Conservation (phyloP, 331 rosid genomes). For the Rosa hybrid region DNA sequence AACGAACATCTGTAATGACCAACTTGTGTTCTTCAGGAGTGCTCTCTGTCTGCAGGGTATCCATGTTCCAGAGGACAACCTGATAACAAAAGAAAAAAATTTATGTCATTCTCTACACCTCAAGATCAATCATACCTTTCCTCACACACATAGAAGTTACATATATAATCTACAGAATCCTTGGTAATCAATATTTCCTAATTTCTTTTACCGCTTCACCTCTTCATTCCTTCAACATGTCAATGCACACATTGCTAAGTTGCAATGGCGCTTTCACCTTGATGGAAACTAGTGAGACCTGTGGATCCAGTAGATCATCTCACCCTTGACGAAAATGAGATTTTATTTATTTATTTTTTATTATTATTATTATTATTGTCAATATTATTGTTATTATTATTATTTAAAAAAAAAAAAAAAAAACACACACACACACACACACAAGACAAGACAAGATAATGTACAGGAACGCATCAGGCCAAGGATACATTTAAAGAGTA, state of each 20-base stretch:
- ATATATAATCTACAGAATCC: neutral
- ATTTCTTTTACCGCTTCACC: neutral
- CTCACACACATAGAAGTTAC: constrained; percentile 13
- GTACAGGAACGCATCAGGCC: neutral
- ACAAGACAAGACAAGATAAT: neutral
- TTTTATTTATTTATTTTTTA: neutral
- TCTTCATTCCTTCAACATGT: neutral
- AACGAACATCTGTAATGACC: constrained; percentile 66
- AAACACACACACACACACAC: neutral
- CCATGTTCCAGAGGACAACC: constrained; percentile 84
- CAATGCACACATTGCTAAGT: neutral
- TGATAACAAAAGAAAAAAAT: constrained; percentile 30
- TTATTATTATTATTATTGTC: neutral
- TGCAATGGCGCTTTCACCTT: neutral
- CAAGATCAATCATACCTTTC: neutral
- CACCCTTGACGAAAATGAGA: neutral
- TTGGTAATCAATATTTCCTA: neutral
- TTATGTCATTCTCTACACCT: neutral
- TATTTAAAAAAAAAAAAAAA: neutral
- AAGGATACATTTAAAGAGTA: neutral
- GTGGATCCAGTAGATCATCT: neutral
- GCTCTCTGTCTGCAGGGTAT: constrained; percentile 47
- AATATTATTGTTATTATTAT: too few species aligned
- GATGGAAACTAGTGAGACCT: neutral
- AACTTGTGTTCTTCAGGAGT: constrained; percentile 62